phyloP scores from a whole-genome alignment of 768 basidiomycete species.

The Dentipellis sp. region DNA sequence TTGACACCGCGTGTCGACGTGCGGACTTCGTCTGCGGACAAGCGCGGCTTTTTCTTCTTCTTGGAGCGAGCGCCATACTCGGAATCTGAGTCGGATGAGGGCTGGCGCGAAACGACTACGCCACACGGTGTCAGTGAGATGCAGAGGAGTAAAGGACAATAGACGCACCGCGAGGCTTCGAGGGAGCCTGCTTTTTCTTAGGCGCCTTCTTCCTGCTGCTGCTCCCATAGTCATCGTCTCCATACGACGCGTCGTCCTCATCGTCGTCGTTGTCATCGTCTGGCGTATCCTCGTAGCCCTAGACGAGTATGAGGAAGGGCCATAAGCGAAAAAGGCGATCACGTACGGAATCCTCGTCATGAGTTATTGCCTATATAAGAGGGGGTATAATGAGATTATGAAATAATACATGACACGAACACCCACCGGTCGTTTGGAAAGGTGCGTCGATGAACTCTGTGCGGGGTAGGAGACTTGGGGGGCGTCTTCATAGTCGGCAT shows the following conservation, averaged over 20 bases:
- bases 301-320: conserved; percentile 20
- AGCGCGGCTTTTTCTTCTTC: conserved; percentile 66
- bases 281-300: conserved; percentile 46
- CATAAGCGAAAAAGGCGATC: conserved; percentile 7
- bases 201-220: conserved; percentile 52
- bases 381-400: conserved; percentile 5
- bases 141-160: conserved; percentile 9
- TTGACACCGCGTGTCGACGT: conserved; percentile 68
- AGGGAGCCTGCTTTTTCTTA: conserved; percentile 58
- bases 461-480: conserved; percentile 25
- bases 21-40: conserved; percentile 62
- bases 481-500: conserved; percentile 40
- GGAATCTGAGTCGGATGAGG: conserved; percentile 73
- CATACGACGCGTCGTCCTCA: conserved; percentile 72
- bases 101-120: conserved; percentile 35
- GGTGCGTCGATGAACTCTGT: conserved; percentile 29
- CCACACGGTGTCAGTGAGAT: conserved; percentile 23
- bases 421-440: conserved; percentile 23
- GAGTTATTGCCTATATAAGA: conserved; percentile 20
- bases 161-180: conserved; percentile 51
- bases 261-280: conserved; percentile 47
- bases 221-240: conserved; percentile 58
- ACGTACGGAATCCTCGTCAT: conserved; percentile 45
- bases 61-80: conserved; percentile 82
- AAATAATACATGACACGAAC: conserved; percentile 4